Conservation (phyloP, 352 stramenopile species). For the Bremia lactucae region DNA sequence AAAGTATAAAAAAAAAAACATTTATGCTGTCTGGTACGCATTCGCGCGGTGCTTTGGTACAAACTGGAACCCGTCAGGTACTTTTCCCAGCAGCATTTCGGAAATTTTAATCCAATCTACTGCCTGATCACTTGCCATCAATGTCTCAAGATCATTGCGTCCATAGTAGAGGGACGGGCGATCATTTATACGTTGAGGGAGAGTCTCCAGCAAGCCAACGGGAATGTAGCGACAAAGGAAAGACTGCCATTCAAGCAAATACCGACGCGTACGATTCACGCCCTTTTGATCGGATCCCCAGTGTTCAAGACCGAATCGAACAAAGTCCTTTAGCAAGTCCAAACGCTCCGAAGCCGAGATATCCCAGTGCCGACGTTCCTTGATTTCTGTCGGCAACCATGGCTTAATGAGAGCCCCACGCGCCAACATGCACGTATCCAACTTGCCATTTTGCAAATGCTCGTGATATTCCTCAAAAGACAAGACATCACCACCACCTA, state of each 20-base stretch:
- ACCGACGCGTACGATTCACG: slow-evolving; percentile 95
- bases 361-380: slow-evolving; percentile 94
- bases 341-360: slow-evolving; percentile 94
- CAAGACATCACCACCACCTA: slow-evolving; percentile 88
- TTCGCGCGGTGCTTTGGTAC: slow-evolving; percentile 98
- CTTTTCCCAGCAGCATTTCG: slow-evolving; percentile 95
- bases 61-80: slow-evolving; percentile 89
- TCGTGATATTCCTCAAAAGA: slow-evolving; percentile 77
- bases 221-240: slow-evolving; percentile 98
- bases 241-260: slow-evolving; percentile 98
- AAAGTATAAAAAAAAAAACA: too few species aligned
- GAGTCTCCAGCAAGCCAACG: slow-evolving; percentile 90
- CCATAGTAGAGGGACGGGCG: slow-evolving; percentile 88
- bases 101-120: slow-evolving; percentile 99
- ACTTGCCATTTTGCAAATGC: slow-evolving; percentile 71
- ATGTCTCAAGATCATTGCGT: slow-evolving; percentile 94
- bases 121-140: slow-evolving; percentile 92
- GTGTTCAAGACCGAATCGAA: slow-evolving; percentile 96
- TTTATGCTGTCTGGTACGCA: slow-evolving; percentile 61
- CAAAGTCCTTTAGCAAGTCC: slow-evolving; percentile 96
- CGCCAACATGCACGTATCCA: slow-evolving; percentile 86
- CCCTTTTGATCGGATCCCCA: slow-evolving; percentile 98
- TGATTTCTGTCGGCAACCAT: slow-evolving; percentile 98
- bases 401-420: slow-evolving; percentile 97
- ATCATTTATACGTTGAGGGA: slow-evolving; percentile 97